Evolutionary conservation across 805 yeast species (phyloP), one percentile per base, ranked within the genome.

Genomic region (Suhomyces sp.): DNA sequence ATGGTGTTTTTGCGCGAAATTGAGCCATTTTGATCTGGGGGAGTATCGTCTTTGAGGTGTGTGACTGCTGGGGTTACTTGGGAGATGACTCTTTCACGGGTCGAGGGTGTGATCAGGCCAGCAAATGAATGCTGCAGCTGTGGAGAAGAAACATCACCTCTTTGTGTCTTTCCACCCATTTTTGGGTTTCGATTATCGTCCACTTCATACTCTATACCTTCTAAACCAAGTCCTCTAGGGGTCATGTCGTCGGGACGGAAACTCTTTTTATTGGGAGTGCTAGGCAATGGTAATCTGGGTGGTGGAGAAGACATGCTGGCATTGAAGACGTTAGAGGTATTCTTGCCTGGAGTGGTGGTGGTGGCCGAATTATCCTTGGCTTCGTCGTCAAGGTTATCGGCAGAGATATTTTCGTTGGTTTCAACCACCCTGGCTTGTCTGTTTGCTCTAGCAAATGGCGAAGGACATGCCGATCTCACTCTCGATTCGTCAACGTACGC

Each of bases 401-500:
- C 49, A 4, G 53, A 51, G 12, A 50, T 53, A 17, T 57, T 64
- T 29, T 69, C 72, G 47, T 62, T 65, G 2, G 74, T 67, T 53
- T 75, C 79, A 3, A 75, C 71, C 7, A 75, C 77, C 25, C 78
- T 64, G 2, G 79, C 79, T 55, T 75, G 79, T 48, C 79, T 63
- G 50, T 75, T 75, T 6, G 65, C 74, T 54, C 62, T 69, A 1
- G 78, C 79, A 61, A 71, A 61, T 6, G 79, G 79, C 25, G 77
- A 71, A 6, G 74, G 61, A 22, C 70, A 64, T 10, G 60, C 62
- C 1, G 73, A 63, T 44, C 76, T 60, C 6, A 60, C 55, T 31
- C 59, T 54, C 21, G 53, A 49, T 4, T 49, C 56, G 5, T 67
- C 73, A 4, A 60, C 61, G 10, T 51, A 50, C 9, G 56, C 51